Percentiles rank a stretch among this genome's conserved stretches.
Evolutionary conservation across 345 rosid species (phyloP).

Genomic region (Bruguiera sexangula): DNA sequence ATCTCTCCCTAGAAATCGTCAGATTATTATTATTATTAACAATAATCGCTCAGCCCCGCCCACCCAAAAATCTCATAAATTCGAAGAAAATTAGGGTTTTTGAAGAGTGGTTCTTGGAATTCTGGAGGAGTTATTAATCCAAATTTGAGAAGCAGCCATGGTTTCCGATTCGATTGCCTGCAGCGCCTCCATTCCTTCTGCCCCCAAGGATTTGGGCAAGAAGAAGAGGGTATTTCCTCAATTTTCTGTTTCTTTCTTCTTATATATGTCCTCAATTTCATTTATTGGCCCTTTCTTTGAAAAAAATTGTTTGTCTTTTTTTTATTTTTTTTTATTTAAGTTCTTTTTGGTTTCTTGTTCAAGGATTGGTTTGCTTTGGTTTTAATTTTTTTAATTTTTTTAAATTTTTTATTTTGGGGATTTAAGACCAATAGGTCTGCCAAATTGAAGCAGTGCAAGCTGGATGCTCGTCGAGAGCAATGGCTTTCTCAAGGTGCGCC

Average conservation of each 20-base stretch:
- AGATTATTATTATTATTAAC: neutral
- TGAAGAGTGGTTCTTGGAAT: neutral
- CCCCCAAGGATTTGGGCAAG: constrained; percentile 57
- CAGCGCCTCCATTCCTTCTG: constrained; percentile 45
- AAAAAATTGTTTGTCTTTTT: neutral
- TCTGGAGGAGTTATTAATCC: neutral
- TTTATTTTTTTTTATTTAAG: too few species aligned
- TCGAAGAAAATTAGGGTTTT: neutral
- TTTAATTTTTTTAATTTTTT: constrained; percentile 7
- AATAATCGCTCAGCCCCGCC: neutral
- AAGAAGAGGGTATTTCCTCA: constrained; percentile 63
- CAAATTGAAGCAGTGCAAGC: constrained; percentile 91
- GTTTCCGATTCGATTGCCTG: constrained; percentile 56
- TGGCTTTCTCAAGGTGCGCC: constrained; percentile 88
- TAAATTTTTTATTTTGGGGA: constrained; percentile 2
- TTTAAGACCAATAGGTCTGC: constrained; percentile 76
- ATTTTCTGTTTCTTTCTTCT: neutral
- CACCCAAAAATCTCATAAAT: neutral
- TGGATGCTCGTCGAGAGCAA: constrained; percentile 92
- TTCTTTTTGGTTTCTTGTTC: neutral
- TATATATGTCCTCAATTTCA: neutral
- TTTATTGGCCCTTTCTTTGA: neutral
- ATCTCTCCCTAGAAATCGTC: constrained; percentile 22
- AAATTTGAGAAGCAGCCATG: constrained; percentile 35
- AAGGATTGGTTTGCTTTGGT: neutral